Conservation (phyloP, 371 early-diverging fungal species). For the Fennellomyces sp. region DNA sequence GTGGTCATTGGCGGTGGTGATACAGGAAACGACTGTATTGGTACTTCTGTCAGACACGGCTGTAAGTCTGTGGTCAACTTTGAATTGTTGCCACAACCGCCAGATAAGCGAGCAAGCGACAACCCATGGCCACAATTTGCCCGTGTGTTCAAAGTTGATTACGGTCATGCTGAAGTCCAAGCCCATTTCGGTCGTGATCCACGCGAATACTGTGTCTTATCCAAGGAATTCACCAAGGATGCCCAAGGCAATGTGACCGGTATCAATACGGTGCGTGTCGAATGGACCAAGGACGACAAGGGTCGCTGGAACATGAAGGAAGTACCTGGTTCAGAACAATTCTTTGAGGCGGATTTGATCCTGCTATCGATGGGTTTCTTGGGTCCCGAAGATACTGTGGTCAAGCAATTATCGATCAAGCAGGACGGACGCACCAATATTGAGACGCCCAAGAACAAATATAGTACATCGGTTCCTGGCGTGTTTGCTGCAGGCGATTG, state of each 20-base stretch:
- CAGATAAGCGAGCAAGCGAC: constrained; percentile 74
- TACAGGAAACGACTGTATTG: constrained; percentile 96
- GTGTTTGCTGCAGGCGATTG: constrained; percentile 97
- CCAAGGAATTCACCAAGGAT: constrained; percentile 92
- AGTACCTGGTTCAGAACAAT: constrained; percentile 78
- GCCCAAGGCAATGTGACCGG: constrained; percentile 77
- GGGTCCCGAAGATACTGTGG: constrained; percentile 87
- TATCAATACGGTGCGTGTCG: constrained; percentile 91
- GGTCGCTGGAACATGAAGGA: constrained; percentile 92
- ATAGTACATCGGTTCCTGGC: constrained; percentile 48
- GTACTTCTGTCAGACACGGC: constrained; percentile 92
- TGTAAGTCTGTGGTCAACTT: constrained; percentile 93
- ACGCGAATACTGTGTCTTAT: constrained; percentile 88
- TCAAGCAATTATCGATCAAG: constrained; percentile 78
- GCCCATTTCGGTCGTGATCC: constrained; percentile 89
- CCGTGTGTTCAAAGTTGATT: constrained; percentile 91
- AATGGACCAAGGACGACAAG: constrained; percentile 80
- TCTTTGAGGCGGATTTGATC: constrained; percentile 87
- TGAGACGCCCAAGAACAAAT: constrained; percentile 56
- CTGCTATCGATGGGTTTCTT: constrained; percentile 95
- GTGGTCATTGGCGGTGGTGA: constrained; percentile 98
- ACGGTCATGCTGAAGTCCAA: constrained; percentile 92
- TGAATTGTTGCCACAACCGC: constrained; percentile 93
- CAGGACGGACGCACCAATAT: constrained; percentile 78
- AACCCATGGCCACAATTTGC: constrained; percentile 98